Base-by-base conservation (phyloP, 2,329 filamentous ascomycete genomes). In the Colletotrichum costaricense region DNA sequence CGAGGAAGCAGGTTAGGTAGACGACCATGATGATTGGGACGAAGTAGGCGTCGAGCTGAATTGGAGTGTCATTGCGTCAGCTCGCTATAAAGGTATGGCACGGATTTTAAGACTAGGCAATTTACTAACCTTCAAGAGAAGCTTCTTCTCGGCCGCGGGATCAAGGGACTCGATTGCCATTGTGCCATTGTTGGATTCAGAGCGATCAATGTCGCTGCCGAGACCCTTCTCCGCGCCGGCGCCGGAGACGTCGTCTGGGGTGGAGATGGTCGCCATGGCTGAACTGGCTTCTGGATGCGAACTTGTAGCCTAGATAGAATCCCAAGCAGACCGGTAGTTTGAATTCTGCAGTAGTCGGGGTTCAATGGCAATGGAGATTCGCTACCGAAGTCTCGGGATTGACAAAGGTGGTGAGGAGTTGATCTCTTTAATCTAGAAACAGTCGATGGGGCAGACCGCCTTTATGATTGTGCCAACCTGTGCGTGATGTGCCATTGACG, bases 1-100 rank as follows among this genome's bases (percentile, higher is more conserved):
- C 89, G 54, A 90, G 81, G 76, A 88, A 89, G 73, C 86, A 88
- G 4, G 84, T 83, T 24, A 91, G 77, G 74, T 89, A 91, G 5
- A 90, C 83, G 59, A 89, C 57, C 84, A 88, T 89, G 71, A 90
- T 87, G 67, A 90, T 85, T 63, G 81, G 81, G 4, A 81, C 78
- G 24, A 82, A 79, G 62, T 77, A 78, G 19, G 76, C 46, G 63
- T 82, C 81, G 5, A 82, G 79, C 67, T 65, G 28, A 0, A 6
- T 24, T 26, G 11, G 11, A 26, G 52, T 4, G 1, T 14, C 28
- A 2, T 28, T 28, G 12, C 5, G 14, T 57, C 22, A 57, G 55
- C 26, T 57, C 16, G 5, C 26, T 57, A 6, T 14, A 22, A 26
- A 3, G 9, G 24, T 16, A 28, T 24, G 1, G 1, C 11, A 19